Base-by-base conservation (phyloP, 2,329 filamentous ascomycete genomes). In the Talaromyces funiculosus region DNA sequence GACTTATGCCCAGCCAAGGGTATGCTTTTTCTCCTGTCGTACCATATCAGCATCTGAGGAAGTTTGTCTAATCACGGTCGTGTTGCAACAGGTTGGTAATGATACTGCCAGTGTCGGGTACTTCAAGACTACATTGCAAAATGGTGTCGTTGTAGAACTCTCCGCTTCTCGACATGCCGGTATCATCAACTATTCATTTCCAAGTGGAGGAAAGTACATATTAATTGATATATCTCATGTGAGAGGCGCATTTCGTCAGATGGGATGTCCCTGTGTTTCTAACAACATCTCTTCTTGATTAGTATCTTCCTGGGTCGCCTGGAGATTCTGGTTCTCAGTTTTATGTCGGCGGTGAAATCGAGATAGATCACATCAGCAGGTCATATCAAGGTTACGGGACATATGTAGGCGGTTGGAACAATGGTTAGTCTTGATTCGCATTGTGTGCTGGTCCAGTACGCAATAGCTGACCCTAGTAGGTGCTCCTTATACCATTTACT, bases 121-220 rank as follows among this genome's bases (percentile, higher is more conserved):
- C 64, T 89, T 88, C 68, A 81, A 80, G 53, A 80, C 89, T 51
- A 82, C 78, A 0, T 71, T 90, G 49, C 75, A 81, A 61, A 82
- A 77, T 45, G 82, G 82, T 1, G 78, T 89, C 55, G 75, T 78
- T n/a, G 81, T 82, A 2, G 85, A 89, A 64, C 85, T 88, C 78
- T 89, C 87, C 0, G 80, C 82, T 0, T 80, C 85, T 0, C 80
- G 85, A n/a, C 85, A 84, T 66, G 78, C 84, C 0, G 83, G 85
- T 0, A 73, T 90, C 3, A 87, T 88, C 68, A 79, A 81, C 26
- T 87, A 89, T 67, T 83, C 78, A 0, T 89, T 89, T 62, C 82
- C 84, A 0, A 40, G 69, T 67, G 31, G 73, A 67, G 65, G 81
- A 69, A 69, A 86, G 84, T 77, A 88, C 53, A 82, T 89, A 24